Conservation (phyloP, 2,329 filamentous ascomycete species). For the Thermoascus crustaceus region DNA sequence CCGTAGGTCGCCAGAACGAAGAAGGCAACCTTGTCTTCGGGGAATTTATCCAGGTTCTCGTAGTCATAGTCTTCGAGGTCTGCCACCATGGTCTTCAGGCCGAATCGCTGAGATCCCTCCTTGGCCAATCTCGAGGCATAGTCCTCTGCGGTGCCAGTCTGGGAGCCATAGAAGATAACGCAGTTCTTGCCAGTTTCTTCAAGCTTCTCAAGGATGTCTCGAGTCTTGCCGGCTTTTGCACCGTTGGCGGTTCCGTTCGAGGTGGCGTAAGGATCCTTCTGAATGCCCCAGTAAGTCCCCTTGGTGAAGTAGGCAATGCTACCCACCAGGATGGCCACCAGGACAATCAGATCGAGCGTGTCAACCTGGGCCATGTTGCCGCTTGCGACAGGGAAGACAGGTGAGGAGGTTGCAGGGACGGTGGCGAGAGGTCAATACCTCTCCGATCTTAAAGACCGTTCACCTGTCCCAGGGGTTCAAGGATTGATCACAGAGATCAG, state of each 20-base stretch:
- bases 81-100: slow-evolving; percentile 95
- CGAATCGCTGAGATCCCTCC: slow-evolving; percentile 93
- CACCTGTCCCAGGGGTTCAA: no score
- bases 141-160: slow-evolving; percentile 96
- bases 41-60: slow-evolving; percentile 82
- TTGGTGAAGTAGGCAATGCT: slow-evolving; percentile 97
- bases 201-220: slow-evolving; percentile 93
- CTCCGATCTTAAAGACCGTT: not conserved
- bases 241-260: slow-evolving; percentile 55
- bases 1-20: slow-evolving; percentile 97
- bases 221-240: slow-evolving; percentile 72
- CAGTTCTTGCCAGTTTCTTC: slow-evolving; percentile 94
- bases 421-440: slow-evolving; percentile 1
- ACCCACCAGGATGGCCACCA: slow-evolving; percentile 73
- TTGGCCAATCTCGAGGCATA: slow-evolving; percentile 94
- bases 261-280: slow-evolving; percentile 79
- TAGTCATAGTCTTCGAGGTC: slow-evolving; percentile 97
- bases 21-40: slow-evolving; percentile 83
- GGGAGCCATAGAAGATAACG: slow-evolving; percentile 95
- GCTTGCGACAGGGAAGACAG: slow-evolving; percentile 14
- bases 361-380: slow-evolving; percentile 84
- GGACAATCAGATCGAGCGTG: slow-evolving; percentile 88
- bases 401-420: slow-evolving; percentile 5
- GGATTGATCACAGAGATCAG: not conserved
- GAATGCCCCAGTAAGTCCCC: slow-evolving; percentile 82